Evolutionary conservation across 129 eudicot species (phyloP).

Genomic region (Centella asiatica): DNA sequence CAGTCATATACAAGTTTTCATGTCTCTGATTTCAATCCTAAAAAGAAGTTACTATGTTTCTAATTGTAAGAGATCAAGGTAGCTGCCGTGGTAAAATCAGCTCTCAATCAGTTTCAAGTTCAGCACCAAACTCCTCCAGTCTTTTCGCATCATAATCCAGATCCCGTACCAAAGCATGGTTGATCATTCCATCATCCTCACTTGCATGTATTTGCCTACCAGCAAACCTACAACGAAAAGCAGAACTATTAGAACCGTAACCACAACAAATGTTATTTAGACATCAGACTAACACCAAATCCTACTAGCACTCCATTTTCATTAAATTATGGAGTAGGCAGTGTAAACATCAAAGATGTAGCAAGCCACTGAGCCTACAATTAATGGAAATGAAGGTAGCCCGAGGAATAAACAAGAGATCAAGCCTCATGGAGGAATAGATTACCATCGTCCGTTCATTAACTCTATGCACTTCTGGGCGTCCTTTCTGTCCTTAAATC

Average conservation of each 20-base stretch:
- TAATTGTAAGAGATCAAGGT: not conserved
- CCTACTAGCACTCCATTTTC: no score
- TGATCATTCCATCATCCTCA: conserved; percentile 72
- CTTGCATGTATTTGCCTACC: conserved; percentile 81
- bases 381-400: no score
- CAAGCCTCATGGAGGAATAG: not conserved
- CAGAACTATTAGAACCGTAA: not conserved
- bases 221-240: conserved; percentile 57
- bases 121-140: conserved; percentile 81
- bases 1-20: not conserved
- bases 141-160: conserved; percentile 59
- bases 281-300: not conserved
- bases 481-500: conserved; percentile 71
- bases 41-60: not conserved
- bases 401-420: not conserved
- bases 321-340: no score
- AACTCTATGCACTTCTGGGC: conserved; percentile 77
- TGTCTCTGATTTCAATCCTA: no score
- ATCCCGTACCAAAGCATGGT: conserved; percentile 74
- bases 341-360: not conserved
- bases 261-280: not conserved
- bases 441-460: conserved; percentile 96
- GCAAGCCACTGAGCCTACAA: not conserved
- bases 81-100: not conserved
- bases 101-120: conserved; percentile 69